Percentiles rank a stretch among this genome's conserved stretches.
phyloP scores from a whole-genome alignment of 441 rosid species.

The Gossypium schwendimanii region DNA sequence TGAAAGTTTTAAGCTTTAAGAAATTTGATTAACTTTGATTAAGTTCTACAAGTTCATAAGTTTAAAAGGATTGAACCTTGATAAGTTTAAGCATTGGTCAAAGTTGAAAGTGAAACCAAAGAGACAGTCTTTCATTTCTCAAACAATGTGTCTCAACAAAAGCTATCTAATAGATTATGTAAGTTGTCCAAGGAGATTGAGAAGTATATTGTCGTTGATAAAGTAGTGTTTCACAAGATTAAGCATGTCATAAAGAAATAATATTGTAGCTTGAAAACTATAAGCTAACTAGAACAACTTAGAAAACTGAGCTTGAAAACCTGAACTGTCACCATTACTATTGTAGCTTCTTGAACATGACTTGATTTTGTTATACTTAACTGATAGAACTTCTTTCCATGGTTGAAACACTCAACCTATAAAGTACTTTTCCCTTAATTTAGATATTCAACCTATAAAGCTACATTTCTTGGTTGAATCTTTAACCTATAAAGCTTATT shows the following conservation, averaged over 20 bases:
- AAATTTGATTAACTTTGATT: background rate
- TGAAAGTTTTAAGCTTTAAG: background rate
- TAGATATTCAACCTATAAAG: background rate
- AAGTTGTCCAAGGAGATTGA: background rate
- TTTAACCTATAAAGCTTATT: background rate
- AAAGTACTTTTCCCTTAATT: background rate
- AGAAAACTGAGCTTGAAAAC: background rate
- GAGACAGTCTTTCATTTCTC: background rate
- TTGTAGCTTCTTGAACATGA: background rate
- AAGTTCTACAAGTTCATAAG: background rate
- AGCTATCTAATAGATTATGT: background rate
- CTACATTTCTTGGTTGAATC: background rate
- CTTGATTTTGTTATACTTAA: background rate
- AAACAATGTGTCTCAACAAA: background rate
- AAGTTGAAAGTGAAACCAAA: background rate
- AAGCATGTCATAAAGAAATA: background rate
- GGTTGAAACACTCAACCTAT: background rate
- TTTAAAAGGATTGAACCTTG: background rate
- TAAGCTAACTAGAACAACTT: background rate
- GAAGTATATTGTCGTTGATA: background rate
- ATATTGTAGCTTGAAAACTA: background rate
- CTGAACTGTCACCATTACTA: background rate
- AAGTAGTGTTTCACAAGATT: background rate
- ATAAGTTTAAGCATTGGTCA: background rate
- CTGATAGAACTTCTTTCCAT: background rate